These are phyloP conservation scores for Pichia sp. DNA, from an alignment of 1,139 yeast species.

Conservation along the genomic window DNA sequence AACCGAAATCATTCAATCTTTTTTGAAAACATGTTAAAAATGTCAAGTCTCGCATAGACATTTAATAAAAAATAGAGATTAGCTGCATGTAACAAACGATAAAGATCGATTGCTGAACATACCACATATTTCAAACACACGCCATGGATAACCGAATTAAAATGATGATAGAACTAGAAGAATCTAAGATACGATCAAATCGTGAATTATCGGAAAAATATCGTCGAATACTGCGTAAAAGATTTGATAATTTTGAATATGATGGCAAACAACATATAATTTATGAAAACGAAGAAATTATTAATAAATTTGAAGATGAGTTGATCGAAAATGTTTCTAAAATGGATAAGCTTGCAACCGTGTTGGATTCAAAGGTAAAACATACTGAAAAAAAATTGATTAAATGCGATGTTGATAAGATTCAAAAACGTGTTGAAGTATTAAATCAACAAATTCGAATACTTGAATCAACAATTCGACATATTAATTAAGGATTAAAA, in stretches of 20 bases:
- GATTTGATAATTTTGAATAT: conserved; percentile 4
- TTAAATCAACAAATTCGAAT: conserved; percentile 44
- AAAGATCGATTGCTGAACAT: too few species aligned
- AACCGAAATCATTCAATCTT: not conserved
- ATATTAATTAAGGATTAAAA: not conserved
- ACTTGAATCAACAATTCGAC: conserved; percentile 28
- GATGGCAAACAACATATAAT: conserved; percentile 11
- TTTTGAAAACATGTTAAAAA: not conserved
- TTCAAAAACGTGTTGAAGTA: conserved; percentile 37
- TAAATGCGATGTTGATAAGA: conserved; percentile 8
- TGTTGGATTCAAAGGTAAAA: conserved; percentile 2
- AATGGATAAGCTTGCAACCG: conserved; percentile 3
- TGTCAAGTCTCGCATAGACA: not conserved
- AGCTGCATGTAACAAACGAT: too few species aligned
- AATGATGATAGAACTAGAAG: conserved; percentile 5
- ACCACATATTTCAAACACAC: too few species aligned
- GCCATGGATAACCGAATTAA: conserved; percentile 9
- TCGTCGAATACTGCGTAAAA: conserved; percentile 7
- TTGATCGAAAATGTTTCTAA: not conserved
- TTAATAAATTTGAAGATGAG: conserved; percentile 9
- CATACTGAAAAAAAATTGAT: conserved; percentile 14
- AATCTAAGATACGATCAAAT: conserved; percentile 2
- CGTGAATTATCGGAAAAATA: conserved; percentile 9
- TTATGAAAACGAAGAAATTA: conserved; percentile 12
- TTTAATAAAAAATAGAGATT: not conserved